Evolutionary conservation across 73 alveolate genomes (phyloP).

Genomic region (Paramecium primaurelia): DNA sequence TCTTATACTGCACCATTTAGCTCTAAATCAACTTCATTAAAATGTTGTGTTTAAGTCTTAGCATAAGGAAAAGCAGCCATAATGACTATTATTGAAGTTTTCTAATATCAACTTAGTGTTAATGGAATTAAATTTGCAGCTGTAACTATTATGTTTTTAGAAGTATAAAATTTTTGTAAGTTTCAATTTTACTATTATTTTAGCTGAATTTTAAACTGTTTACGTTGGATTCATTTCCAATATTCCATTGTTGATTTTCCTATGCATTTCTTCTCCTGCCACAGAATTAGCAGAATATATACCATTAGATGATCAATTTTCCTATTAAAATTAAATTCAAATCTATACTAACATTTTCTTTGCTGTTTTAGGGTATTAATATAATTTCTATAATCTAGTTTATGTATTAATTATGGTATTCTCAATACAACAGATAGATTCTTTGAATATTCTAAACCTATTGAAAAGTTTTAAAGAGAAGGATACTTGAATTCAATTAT

Average conservation of each 20-base stretch:
- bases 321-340: background rate
- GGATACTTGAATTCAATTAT: background rate
- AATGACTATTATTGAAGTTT: constrained; percentile 37
- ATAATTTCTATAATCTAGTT: background rate
- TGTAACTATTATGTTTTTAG: background rate
- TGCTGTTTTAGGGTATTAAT: background rate
- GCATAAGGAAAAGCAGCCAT: constrained; percentile 53
- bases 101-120: background rate
- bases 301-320: constrained; percentile 5
- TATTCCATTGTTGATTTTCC: background rate
- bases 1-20: constrained; percentile 58
- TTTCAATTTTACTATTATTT: background rate
- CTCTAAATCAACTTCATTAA: constrained; percentile 5
- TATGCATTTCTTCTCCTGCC: background rate
- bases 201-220: constrained; percentile 29
- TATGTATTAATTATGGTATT: background rate
- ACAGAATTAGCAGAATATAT: background rate
- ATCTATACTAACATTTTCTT: background rate
- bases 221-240: background rate
- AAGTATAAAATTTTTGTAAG: background rate
- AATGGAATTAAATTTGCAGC: background rate
- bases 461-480: background rate
- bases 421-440: background rate
- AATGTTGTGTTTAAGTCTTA: constrained; percentile 3
- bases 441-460: background rate